Percentiles rank a stretch among this genome's conserved stretches.
Conservation (phyloP, 1,284 basidiomycete species). For the Xerocomus nothofagi region DNA sequence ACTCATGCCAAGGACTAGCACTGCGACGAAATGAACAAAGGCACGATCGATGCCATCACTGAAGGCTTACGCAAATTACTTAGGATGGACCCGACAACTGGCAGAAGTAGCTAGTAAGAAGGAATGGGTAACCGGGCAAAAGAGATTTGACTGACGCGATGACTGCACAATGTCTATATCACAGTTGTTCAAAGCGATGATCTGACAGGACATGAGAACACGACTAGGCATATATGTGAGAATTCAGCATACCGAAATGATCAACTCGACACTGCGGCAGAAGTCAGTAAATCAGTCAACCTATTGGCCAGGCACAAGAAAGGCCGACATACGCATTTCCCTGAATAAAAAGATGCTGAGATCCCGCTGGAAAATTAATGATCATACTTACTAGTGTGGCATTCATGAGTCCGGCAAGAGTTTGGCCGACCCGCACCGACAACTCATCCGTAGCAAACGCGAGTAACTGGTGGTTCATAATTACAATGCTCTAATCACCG, state of each 20-base stretch:
- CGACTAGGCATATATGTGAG: slow-evolving; percentile 6
- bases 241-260: slow-evolving; percentile 55
- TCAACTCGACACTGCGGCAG: slow-evolving; percentile 64
- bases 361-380: not conserved
- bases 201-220: slow-evolving; percentile 45
- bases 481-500: not conserved
- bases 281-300: not conserved
- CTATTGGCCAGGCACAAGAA: not conserved
- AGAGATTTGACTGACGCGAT: slow-evolving; percentile 54
- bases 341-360: slow-evolving; percentile 37
- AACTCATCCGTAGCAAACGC: slow-evolving; percentile 87
- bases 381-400: slow-evolving; percentile 67
- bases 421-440: slow-evolving; percentile 79
- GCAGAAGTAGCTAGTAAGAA: slow-evolving; percentile 17
- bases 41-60: too few relatives aligned
- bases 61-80: slow-evolving; percentile 63
- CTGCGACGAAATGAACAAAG: slow-evolving; percentile 39
- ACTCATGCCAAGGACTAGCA: slow-evolving; percentile 72
- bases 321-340: slow-evolving; percentile 67
- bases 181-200: slow-evolving; percentile 78
- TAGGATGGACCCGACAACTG: slow-evolving; percentile 77
- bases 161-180: slow-evolving; percentile 80
- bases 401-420: slow-evolving; percentile 80
- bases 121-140: slow-evolving; percentile 31
- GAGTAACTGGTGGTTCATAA: slow-evolving; percentile 50